Percentiles rank a stretch among this genome's conserved stretches.
Evolutionary conservation across 2,329 filamentous ascomycete genomes (phyloP).

Genomic region (Verticillium longisporum): DNA sequence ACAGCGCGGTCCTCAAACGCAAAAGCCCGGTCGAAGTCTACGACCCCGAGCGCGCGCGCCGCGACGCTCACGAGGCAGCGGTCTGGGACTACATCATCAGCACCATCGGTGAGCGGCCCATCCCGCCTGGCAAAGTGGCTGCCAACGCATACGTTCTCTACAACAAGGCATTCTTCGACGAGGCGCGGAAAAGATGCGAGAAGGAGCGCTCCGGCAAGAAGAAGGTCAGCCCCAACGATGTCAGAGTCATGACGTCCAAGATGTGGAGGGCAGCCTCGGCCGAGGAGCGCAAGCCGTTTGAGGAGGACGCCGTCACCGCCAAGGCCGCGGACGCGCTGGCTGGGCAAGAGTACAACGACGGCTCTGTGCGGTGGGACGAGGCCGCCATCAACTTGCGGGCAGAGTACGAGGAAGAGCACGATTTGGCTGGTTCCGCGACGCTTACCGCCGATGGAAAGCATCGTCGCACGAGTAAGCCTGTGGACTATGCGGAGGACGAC

Average conservation of each 20-base stretch:
- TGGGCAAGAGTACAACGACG: conserved; percentile 51
- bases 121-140: conserved; percentile 64
- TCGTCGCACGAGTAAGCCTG: conserved; percentile 24
- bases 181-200: conserved; percentile 52
- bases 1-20: conserved; percentile 41
- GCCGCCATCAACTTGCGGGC: conserved; percentile 49
- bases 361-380: conserved; percentile 65
- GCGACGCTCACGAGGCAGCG: conserved; percentile 50
- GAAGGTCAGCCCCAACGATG: conserved; percentile 67
- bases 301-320: conserved; percentile 65
- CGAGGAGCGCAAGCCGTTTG: conserved; percentile 69
- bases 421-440: conserved; percentile 22
- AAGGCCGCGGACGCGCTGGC: conserved; percentile 58
- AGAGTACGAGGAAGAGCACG: conserved; percentile 47
- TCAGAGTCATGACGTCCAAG: conserved; percentile 76
- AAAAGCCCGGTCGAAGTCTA: conserved; percentile 38
- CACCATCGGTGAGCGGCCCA: conserved; percentile 67
- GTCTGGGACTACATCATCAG: conserved; percentile 44
- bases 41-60: conserved; percentile 43
- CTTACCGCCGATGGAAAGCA: conserved; percentile 15
- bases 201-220: conserved; percentile 56
- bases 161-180: conserved; percentile 71
- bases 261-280: conserved; percentile 79
- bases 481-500: conserved; percentile 29
- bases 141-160: conserved; percentile 87